Percentiles rank a stretch among this genome's conserved stretches.
Evolutionary conservation across 768 basidiomycete genomes (phyloP).

Genomic region (Dacryopinax spathularia): DNA sequence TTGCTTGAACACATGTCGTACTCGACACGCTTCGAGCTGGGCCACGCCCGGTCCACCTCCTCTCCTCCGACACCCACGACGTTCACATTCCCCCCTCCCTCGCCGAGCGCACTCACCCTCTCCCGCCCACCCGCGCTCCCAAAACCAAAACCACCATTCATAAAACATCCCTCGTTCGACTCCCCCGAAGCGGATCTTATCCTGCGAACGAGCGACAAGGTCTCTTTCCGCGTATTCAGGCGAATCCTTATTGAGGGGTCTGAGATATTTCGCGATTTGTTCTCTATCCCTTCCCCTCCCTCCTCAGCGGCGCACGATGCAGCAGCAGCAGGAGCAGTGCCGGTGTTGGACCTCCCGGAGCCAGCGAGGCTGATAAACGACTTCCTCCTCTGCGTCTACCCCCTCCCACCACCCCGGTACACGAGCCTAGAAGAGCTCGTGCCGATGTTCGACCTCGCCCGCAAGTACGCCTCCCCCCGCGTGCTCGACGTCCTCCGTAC

Average conservation of each 20-base stretch:
- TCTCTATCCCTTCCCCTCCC: not conserved
- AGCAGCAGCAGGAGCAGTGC: not conserved
- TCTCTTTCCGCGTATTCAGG: not conserved
- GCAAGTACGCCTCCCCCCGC: not conserved
- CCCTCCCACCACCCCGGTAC: not conserved
- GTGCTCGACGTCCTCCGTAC: not conserved
- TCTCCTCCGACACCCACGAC: not conserved
- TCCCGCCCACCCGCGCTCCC: not conserved
- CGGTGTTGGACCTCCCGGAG: not conserved
- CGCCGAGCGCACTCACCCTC: not conserved
- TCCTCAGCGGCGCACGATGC: not conserved
- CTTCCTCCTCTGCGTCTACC: slow-evolving; percentile 1
- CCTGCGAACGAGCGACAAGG: not conserved
- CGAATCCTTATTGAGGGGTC: not conserved
- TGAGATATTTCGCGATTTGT: not conserved
- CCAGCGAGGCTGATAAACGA: not conserved
- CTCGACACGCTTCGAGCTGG: not conserved
- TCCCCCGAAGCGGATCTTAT: not conserved
- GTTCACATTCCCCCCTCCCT: not conserved
- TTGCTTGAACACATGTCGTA: not conserved
- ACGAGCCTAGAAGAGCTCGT: not conserved
- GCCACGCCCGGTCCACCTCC: not conserved
- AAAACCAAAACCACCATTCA: not conserved
- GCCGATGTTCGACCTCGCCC: not conserved
- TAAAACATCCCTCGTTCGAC: not conserved